phyloP scores from a whole-genome alignment of 768 basidiomycete genomes.

The Hypsizygus marmoreus region DNA sequence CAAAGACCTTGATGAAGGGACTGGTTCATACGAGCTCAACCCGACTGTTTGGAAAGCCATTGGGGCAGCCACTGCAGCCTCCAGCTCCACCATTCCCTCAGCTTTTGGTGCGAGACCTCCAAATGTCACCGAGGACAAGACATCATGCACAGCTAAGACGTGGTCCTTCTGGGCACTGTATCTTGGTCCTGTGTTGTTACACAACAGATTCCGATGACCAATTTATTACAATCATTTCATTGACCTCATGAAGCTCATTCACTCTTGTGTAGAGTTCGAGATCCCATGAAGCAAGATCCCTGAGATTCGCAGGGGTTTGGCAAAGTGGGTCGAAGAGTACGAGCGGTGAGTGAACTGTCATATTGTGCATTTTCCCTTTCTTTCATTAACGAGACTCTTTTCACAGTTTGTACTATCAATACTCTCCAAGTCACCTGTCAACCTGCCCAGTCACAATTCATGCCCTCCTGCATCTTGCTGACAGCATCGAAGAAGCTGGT shows the following conservation, averaged over 20 bases:
- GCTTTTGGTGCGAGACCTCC: constrained; percentile 27
- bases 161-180: constrained; percentile 25
- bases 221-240: constrained; percentile 41
- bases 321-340: constrained; percentile 31
- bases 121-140: constrained; percentile 26
- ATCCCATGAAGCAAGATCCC: constrained; percentile 21
- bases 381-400: background rate
- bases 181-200: constrained; percentile 21
- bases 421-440: constrained; percentile 18
- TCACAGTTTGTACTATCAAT: constrained; percentile 31
- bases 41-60: constrained; percentile 37
- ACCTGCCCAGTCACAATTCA: constrained; percentile 34
- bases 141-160: constrained; percentile 20
- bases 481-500: constrained; percentile 29
- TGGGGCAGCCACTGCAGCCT: constrained; percentile 26
- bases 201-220: constrained; percentile 21
- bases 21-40: constrained; percentile 22
- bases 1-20: constrained; percentile 35
- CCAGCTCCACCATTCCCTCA: constrained; percentile 28
- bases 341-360: constrained; percentile 13
- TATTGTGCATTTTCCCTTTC: too few species aligned
- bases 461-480: constrained; percentile 33
- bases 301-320: constrained; percentile 22
- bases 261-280: constrained; percentile 33
- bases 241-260: constrained; percentile 29